Evolutionary conservation across 2,329 filamentous ascomycete species (phyloP).

Genomic region (Metarhizium brunneum): DNA sequence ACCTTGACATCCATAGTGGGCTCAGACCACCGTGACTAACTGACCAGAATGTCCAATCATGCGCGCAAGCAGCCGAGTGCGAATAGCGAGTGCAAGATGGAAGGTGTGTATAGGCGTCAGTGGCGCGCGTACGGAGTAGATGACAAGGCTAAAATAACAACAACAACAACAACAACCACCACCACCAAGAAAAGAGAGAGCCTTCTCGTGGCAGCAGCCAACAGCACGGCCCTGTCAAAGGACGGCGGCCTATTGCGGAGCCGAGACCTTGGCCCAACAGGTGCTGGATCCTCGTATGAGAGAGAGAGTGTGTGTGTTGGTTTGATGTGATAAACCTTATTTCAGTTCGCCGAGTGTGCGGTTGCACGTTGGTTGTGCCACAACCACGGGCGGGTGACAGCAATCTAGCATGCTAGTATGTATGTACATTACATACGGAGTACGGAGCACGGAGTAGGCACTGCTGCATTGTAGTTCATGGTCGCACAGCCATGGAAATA

Average conservation of each 20-base stretch:
- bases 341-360: not conserved
- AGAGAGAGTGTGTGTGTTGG: not conserved
- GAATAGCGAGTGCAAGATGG: not conserved
- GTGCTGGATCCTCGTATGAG: not conserved
- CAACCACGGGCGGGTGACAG: not conserved
- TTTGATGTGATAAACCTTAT: not conserved
- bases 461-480: too few species aligned
- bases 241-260: not conserved
- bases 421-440: too few species aligned
- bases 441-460: not conserved
- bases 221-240: not conserved
- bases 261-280: not conserved
- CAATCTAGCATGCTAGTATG: not conserved
- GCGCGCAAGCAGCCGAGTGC: not conserved
- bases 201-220: not conserved
- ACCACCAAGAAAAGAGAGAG: not conserved
- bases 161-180: too few species aligned
- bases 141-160: not conserved
- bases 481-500: too few species aligned
- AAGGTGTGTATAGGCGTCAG: not conserved
- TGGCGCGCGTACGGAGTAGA: not conserved
- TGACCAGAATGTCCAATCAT: slow-evolving; percentile 2
- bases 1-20: not conserved
- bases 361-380: not conserved
- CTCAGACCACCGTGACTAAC: not conserved